Percentiles rank a stretch among this genome's conserved stretches.
Conservation (phyloP, 805 yeast species). For the Kluyveromyces siamensis region DNA sequence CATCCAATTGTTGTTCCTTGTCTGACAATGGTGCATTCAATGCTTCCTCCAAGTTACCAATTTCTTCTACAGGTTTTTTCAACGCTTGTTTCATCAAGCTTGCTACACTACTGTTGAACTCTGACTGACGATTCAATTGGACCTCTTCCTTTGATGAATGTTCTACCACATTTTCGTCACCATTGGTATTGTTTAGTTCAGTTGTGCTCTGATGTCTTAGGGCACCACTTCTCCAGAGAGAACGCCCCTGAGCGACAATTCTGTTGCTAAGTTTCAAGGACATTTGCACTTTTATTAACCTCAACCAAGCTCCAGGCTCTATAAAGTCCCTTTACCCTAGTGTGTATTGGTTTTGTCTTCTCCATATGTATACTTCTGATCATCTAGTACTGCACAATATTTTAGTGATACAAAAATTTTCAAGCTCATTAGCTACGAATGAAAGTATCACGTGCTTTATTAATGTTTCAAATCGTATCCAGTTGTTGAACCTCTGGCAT, state of each 20-base stretch:
- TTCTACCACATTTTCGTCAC: constrained; percentile 2
- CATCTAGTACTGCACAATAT: background rate
- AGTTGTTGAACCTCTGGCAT: too few species aligned
- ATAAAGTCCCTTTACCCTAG: background rate
- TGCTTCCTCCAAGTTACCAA: constrained; percentile 7
- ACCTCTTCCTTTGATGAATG: constrained; percentile 13
- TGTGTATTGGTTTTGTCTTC: background rate
- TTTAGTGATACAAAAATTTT: background rate
- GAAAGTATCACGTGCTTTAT: background rate
- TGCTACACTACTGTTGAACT: constrained; percentile 19
- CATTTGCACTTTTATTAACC: background rate
- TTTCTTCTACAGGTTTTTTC: constrained; percentile 13
- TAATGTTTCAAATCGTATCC: too few species aligned
- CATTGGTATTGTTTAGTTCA: background rate
- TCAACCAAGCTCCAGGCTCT: background rate
- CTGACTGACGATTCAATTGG: constrained; percentile 18
- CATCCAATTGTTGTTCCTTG: constrained; percentile 25
- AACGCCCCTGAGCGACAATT: background rate
- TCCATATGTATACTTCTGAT: background rate
- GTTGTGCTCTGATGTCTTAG: background rate
- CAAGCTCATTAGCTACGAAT: background rate
- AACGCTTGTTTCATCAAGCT: constrained; percentile 11
- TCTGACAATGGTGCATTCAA: constrained; percentile 11
- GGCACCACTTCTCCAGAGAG: background rate
- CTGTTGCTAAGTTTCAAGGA: background rate